A percentile compares a stretch with the other conserved stretches of the same genome.
phyloP scores from a whole-genome alignment of 805 yeast species.

The Henningerozyma blattae region DNA sequence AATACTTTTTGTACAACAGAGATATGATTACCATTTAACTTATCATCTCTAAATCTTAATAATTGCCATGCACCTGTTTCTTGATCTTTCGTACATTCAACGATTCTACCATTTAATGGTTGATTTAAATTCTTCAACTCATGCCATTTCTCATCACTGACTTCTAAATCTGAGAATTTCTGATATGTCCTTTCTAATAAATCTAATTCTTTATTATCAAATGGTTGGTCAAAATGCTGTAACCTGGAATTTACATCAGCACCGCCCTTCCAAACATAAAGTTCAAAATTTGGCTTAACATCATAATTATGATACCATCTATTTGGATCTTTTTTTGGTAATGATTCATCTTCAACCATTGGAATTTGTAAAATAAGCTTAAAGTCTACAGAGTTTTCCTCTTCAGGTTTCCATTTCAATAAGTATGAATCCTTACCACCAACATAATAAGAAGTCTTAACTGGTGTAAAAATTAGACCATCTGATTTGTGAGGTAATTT shows the following conservation, averaged over 20 bases:
- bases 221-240: conserved; percentile 21
- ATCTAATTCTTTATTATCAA: conserved; percentile 20
- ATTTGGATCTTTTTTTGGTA: conserved; percentile 45
- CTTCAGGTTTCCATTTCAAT: conserved; percentile 94
- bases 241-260: conserved; percentile 23
- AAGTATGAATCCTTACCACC: conserved; percentile 77
- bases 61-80: conserved; percentile 64
- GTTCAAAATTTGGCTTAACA: conserved; percentile 53
- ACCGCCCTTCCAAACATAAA: conserved; percentile 71
- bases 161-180: conserved; percentile 50
- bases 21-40: conserved; percentile 74
- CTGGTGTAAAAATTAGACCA: conserved; percentile 88
- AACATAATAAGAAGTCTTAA: conserved; percentile 71
- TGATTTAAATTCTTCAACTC: conserved; percentile 53
- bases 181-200: conserved; percentile 37
- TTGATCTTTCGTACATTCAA: conserved; percentile 64
- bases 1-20: conserved; percentile 73
- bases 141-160: conserved; percentile 73
- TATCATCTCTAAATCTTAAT: conserved; percentile 88
- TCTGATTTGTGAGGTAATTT: conserved; percentile 80
- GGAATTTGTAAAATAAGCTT: conserved; percentile 39
- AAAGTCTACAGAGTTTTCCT: conserved; percentile 89
- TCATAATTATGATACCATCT: conserved; percentile 75
- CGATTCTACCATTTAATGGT: conserved; percentile 81
- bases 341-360: conserved; percentile 21